These are phyloP conservation scores for Asterochloris erici DNA, from an alignment of 139 green algal genomes.

Conservation along the genomic window DNA sequence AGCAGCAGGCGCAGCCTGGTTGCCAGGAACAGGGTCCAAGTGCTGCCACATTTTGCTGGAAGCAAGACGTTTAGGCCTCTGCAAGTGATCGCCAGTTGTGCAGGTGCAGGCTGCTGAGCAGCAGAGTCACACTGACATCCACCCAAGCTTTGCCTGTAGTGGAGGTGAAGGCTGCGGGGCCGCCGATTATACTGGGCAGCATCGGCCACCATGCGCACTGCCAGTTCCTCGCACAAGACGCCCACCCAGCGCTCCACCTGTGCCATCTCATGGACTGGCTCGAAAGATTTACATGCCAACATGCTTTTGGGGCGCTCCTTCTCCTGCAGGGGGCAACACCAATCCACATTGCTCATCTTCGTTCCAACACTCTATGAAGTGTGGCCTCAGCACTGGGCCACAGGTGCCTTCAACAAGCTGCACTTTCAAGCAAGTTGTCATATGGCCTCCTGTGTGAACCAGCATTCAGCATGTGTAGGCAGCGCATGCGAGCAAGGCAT, in stretches of 20 bases:
- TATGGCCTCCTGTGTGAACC: too few species aligned
- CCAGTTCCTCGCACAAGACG: slow-evolving; percentile 76
- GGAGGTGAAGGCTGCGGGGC: slow-evolving; percentile 47
- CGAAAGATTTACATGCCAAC: slow-evolving; percentile 79
- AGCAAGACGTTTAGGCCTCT: too few species aligned
- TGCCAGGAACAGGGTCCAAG: not conserved
- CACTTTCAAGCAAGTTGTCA: too few species aligned
- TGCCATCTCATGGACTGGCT: slow-evolving; percentile 38
- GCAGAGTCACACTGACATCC: not conserved
- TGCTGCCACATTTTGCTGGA: too few species aligned
- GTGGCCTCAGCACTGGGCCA: not conserved
- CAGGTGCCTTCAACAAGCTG: too few species aligned
- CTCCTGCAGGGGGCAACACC: slow-evolving; percentile 1
- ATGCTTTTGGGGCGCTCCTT: slow-evolving; percentile 57
- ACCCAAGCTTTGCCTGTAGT: slow-evolving; percentile 29
- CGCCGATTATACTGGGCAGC: slow-evolving; percentile 39
- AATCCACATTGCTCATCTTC: not conserved
- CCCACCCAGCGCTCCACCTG: slow-evolving; percentile 52
- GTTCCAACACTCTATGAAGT: not conserved
- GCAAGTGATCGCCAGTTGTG: not conserved
- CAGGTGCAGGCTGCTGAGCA: not conserved
- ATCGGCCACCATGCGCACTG: slow-evolving; percentile 50
- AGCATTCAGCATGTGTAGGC: too few species aligned
- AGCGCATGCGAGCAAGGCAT: too few species aligned
- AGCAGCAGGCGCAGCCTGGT: not conserved